Conservation (phyloP, 345 rosid genomes). For the Arabis alpina region DNA sequence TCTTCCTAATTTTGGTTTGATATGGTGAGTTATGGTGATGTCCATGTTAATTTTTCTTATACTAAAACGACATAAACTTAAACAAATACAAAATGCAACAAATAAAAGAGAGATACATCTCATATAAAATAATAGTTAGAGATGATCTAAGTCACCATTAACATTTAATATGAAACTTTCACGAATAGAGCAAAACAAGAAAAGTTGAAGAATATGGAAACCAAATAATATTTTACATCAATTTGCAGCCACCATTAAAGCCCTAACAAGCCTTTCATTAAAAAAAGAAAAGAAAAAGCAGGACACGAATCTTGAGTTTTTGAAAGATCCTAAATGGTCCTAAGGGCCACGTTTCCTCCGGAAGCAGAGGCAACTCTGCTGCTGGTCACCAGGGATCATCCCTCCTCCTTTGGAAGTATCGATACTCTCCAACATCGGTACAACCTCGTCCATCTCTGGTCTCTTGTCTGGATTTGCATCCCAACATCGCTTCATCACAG, state of each 20-base stretch:
- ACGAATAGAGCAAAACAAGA: conserved; percentile 31
- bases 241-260: conserved; percentile 32
- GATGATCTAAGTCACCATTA: conserved; percentile 10
- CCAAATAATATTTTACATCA: conserved; percentile 30
- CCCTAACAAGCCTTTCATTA: conserved; percentile 32
- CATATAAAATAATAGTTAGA: not conserved
- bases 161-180: conserved; percentile 11
- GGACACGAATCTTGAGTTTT: conserved; percentile 22
- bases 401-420: conserved; percentile 95
- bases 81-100: too few relatives aligned
- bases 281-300: not conserved
- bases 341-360: conserved; percentile 83
- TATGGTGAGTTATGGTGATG: too few relatives aligned
- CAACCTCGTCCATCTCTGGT: conserved; percentile 98
- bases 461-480: conserved; percentile 93
- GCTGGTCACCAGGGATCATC: conserved; percentile 91
- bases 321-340: conserved; percentile 26
- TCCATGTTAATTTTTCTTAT: too few relatives aligned
- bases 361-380: conserved; percentile 87
- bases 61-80: too few relatives aligned
- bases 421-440: conserved; percentile 83
- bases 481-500: conserved; percentile 98
- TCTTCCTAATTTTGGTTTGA: too few relatives aligned
- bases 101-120: too few relatives aligned
- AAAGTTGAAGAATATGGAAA: conserved; percentile 36